Base-by-base conservation (phyloP, 2,329 filamentous ascomycete species). In the Alternaria burnsii region DNA sequence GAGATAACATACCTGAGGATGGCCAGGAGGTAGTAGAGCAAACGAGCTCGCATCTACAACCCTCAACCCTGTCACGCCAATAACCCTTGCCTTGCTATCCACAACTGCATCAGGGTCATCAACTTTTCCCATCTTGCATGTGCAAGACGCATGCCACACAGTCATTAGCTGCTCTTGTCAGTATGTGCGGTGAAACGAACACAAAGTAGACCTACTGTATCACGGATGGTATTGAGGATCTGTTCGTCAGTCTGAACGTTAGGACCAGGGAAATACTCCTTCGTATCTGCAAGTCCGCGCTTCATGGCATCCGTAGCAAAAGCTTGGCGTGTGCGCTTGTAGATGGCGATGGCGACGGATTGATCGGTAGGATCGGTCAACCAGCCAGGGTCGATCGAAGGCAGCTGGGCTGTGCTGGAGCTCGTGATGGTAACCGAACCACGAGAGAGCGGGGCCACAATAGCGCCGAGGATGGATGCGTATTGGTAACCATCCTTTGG, bases 351-450 rank as follows among this genome's bases (percentile, higher is more conserved):
- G 0, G 72, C 75, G 1, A 81, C 40, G 12, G 73, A 68, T 24
- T 71, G 55, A 52, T 81, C 79, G 0, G 66, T 62, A 0, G 66
- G 63, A 26, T 76, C 54, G 4, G 73, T 75, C 3, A 81, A 67
- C 77, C 76, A 80, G 32, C 71, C 70, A 0, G 77, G 76, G 42
- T 79, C 67, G 42, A 81, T 70, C 12, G 72, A 38, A 0, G 80
- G 79, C 0, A 63, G 55, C 20, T 69, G 70, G 0, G 52, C 20
- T 1, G 70, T 73, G 41, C 75, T 65, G 14, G 70, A 52, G 9
- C 66, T 73, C 0, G 58, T n/a, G 24, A 81, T 72, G 0, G 72
- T 74, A n/a, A 82, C 68, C 24, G 63, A 75, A 3, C 79, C 79
- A 1, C 76, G 72, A 2, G 74, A 78, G 1, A 76, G 57, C 0